Conservation (phyloP, 192 early-diverging fungal genomes). For the Backusella parvicylindrica region DNA sequence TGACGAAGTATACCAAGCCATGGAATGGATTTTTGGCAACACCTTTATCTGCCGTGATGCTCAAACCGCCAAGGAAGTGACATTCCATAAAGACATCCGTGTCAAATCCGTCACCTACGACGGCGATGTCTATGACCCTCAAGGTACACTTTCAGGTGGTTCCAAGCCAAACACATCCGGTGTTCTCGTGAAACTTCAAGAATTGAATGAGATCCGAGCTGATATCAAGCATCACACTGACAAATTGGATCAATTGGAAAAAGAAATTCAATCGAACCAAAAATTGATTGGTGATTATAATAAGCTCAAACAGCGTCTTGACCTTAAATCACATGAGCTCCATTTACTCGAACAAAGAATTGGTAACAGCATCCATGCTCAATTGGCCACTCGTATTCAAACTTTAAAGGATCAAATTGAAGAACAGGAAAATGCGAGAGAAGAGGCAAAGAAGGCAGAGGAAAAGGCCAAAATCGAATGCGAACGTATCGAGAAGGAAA, state of each 20-base stretch:
- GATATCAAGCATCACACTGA: slow-evolving; percentile 48
- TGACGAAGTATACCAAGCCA: slow-evolving; percentile 74
- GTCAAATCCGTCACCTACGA: slow-evolving; percentile 93
- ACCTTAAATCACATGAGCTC: slow-evolving; percentile 79
- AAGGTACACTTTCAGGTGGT: slow-evolving; percentile 91
- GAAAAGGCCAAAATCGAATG: slow-evolving; percentile 51
- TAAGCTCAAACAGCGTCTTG: slow-evolving; percentile 57
- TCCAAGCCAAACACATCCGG: slow-evolving; percentile 71
- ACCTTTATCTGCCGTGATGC: slow-evolving; percentile 89
- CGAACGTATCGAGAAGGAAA: slow-evolving; percentile 75
- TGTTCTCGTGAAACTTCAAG: slow-evolving; percentile 71
- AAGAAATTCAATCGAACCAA: slow-evolving; percentile 54
- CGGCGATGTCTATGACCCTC: slow-evolving; percentile 96
- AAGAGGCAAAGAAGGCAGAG: slow-evolving; percentile 41
- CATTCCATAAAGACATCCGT: slow-evolving; percentile 83
- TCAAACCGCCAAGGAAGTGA: slow-evolving; percentile 78
- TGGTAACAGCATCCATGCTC: slow-evolving; percentile 68
- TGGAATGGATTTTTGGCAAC: slow-evolving; percentile 92
- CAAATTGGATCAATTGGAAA: slow-evolving; percentile 47
- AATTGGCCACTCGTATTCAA: slow-evolving; percentile 41
- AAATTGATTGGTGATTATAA: slow-evolving; percentile 54
- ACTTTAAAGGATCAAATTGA: slow-evolving; percentile 51
- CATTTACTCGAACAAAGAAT: slow-evolving; percentile 73
- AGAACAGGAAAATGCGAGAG: slow-evolving; percentile 38
- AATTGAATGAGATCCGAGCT: slow-evolving; percentile 58